Base-by-base conservation (phyloP, 2,329 filamentous ascomycete species). In the Colletotrichum sp. region DNA sequence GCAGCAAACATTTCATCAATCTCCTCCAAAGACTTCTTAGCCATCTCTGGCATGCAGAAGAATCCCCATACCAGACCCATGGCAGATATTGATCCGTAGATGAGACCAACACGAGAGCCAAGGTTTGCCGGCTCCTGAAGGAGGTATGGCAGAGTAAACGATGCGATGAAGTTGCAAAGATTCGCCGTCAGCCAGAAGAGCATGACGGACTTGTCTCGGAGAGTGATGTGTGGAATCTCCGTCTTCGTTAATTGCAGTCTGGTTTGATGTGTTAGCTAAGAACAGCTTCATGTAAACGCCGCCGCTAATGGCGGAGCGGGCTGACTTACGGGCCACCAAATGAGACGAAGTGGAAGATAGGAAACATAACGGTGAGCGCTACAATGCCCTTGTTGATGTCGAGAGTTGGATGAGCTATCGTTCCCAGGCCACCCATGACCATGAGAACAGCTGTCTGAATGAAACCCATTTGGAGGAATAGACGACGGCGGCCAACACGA, bases 351-450 rank as follows among this genome's bases (percentile, higher is more conserved):
- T 77, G 73, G 6, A 72, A 75, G 13, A 75, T 55, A 1, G 77
- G 76, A n/a, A 80, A 82, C 3, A 82, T 15, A 0, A 80, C 79
- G 12, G 80, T 78, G 79, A 82, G 80, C 0, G 79, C 78, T 0
- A 82, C 68, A 1, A 82, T 76, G 2, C 75, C 81, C 4, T 77
- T 78, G 30, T 82, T 82, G 1, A 79, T 72, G 0, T 69, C 70
- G 3, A 74, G 5, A 5, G 71, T 39, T 2, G 77, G 75, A 16
- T 63, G 63, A 1, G 32, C 6, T 26, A 81, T 75, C 0, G 78
- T 79, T 2, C 81, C 80, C 2, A 82, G 32, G 0, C 78, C 71
- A 1, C 81, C 81, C 81, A 82, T 82, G 0, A 77, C 78, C 13
- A 76, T 77, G 60, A 82, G 81, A 1, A 78, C 78, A 1, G 26